Evolutionary conservation across 202 grass and related monocot genomes (phyloP).

Genomic region (Elaeis oleifera): DNA sequence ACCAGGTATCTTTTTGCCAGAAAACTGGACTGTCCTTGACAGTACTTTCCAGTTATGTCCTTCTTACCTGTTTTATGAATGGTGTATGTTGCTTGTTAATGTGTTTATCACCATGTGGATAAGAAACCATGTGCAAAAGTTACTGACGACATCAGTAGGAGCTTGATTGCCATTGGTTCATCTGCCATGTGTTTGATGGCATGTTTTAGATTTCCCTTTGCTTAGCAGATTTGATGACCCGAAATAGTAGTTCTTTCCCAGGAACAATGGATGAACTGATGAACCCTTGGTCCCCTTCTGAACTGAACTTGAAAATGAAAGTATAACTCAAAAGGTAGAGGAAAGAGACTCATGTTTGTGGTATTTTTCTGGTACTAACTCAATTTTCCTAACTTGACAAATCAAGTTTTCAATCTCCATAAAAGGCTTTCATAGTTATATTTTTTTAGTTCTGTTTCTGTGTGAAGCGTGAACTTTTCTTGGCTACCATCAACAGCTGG

Average conservation of each 20-base stretch:
- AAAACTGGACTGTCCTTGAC: not conserved
- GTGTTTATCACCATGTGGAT: too few species aligned
- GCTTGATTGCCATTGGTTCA: not conserved
- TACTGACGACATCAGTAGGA: not conserved
- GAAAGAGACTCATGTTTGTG: too few species aligned
- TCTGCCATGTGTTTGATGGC: not conserved
- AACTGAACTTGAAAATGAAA: constrained; percentile 2
- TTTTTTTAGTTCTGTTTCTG: too few species aligned
- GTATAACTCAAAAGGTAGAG: not conserved
- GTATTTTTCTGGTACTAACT: too few species aligned
- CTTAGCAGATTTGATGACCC: not conserved
- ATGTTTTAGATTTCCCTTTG: not conserved
- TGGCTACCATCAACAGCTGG: too few species aligned
- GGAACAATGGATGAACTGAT: not conserved
- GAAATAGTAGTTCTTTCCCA: not conserved
- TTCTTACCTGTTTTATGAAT: too few species aligned
- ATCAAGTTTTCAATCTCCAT: too few species aligned
- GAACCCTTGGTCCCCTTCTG: not conserved
- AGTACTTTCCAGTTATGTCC: too few species aligned
- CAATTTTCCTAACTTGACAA: not conserved
- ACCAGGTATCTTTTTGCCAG: constrained; percentile 50
- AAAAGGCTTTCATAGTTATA: too few species aligned
- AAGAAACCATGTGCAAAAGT: too few species aligned
- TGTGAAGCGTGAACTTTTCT: too few species aligned
- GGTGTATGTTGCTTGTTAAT: too few species aligned